phyloP scores from a whole-genome alignment of 495 filamentous ascomycete genomes.

The Aspergillus egyptiacus region DNA sequence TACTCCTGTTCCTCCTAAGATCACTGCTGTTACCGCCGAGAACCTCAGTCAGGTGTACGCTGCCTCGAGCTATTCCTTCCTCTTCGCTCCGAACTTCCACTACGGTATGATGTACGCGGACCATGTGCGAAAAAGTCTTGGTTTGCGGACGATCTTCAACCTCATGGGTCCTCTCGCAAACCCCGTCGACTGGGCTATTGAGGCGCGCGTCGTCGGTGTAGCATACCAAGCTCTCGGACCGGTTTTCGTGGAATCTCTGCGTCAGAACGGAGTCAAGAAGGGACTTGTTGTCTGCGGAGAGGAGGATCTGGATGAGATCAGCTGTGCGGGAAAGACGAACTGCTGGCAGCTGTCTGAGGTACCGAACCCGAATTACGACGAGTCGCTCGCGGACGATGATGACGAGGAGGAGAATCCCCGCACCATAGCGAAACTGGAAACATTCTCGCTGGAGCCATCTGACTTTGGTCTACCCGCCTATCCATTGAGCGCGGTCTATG shows the following conservation, averaged over 20 bases:
- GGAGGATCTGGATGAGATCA: conserved; percentile 93
- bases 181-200: conserved; percentile 70
- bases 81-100: conserved; percentile 96
- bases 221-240: conserved; percentile 78
- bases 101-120: conserved; percentile 85
- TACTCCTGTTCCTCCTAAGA: conserved; percentile 60
- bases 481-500: conserved; percentile 67
- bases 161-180: conserved; percentile 88
- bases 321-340: conserved; percentile 75
- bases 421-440: conserved; percentile 53
- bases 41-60: conserved; percentile 66
- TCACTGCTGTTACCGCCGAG: conserved; percentile 62
- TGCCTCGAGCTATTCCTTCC: conserved; percentile 82
- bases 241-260: conserved; percentile 80
- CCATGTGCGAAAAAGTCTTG: conserved; percentile 72
- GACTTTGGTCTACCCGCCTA: conserved; percentile 82
- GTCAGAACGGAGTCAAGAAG: conserved; percentile 68
- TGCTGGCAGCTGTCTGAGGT: conserved; percentile 75
- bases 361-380: conserved; percentile 38
- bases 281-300: conserved; percentile 89
- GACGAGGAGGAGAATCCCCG: conserved; percentile 37
- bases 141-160: conserved; percentile 95
- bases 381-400: conserved; percentile 24
- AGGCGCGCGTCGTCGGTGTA: conserved; percentile 87
- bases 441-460: conserved; percentile 66